Percentiles rank a stretch among this genome's conserved stretches.
These are phyloP conservation scores for Meyerozyma carpophila DNA, from an alignment of 1,139 yeast genomes.

Conservation along the genomic window DNA sequence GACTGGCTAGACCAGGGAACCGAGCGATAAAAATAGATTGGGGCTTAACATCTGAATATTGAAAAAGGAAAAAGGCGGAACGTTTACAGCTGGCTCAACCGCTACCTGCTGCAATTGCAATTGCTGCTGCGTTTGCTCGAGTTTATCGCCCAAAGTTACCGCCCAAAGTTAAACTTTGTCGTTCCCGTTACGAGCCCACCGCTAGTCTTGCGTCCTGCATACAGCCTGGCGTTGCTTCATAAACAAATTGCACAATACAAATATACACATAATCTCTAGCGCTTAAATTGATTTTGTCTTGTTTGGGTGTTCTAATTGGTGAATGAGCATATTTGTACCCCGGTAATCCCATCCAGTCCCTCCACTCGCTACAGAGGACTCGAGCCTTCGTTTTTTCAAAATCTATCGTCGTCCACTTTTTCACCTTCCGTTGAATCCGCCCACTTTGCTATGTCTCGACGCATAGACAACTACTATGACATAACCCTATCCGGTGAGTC, in stretches of 20 bases:
- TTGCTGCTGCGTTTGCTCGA: too few species aligned
- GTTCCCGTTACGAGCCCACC: not conserved
- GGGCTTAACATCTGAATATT: too few species aligned
- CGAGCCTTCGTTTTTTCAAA: not conserved
- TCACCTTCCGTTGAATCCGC: not conserved
- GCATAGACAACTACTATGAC: constrained; percentile 23
- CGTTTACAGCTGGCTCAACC: too few species aligned
- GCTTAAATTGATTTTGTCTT: too few species aligned
- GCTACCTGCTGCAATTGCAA: too few species aligned
- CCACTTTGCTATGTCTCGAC: not conserved
- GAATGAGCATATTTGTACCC: not conserved
- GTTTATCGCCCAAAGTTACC: too few species aligned
- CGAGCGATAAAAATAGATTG: not conserved
- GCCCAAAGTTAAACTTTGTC: too few species aligned
- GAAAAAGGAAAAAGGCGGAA: too few species aligned
- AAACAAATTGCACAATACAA: not conserved
- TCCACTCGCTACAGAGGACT: not conserved
- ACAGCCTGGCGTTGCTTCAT: not conserved
- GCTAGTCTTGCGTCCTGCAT: not conserved
- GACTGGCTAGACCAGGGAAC: constrained; percentile 67
- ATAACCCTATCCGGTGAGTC: constrained; percentile 14
- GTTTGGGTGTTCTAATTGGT: not conserved
- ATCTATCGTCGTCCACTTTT: not conserved
- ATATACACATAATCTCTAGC: not conserved
- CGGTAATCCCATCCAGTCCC: not conserved